phyloP scores from a whole-genome alignment of 495 filamentous ascomycete species.

The Tuber borchii region DNA sequence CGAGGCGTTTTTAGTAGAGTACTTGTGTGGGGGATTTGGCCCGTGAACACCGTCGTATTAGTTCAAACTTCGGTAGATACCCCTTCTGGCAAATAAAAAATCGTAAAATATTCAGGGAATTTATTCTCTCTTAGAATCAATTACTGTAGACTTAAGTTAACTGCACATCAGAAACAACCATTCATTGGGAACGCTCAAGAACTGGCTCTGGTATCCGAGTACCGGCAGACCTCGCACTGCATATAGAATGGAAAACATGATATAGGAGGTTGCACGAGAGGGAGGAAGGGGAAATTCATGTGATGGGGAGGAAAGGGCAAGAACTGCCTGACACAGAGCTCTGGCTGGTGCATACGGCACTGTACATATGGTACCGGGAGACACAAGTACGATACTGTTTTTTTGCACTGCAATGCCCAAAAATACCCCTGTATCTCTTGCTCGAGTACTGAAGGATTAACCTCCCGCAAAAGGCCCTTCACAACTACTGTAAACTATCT shows the following conservation, averaged over 20 bases:
- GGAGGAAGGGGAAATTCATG: background rate
- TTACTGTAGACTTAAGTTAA: too few species aligned
- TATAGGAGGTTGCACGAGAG: background rate
- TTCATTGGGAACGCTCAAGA: too few species aligned
- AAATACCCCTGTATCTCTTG: background rate
- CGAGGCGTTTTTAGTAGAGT: background rate
- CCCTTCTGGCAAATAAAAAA: too few species aligned
- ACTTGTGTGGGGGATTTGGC: too few species aligned
- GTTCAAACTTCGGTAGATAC: too few species aligned
- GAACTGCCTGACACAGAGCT: background rate
- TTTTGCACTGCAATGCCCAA: background rate
- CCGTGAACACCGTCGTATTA: too few species aligned
- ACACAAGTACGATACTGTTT: background rate
- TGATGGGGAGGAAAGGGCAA: background rate
- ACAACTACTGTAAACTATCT: slow-evolving; percentile 21
- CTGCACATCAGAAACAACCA: too few species aligned
- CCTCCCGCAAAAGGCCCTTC: background rate
- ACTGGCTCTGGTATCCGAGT: too few species aligned
- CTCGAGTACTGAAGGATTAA: background rate
- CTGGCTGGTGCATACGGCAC: background rate
- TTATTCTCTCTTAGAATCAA: too few species aligned
- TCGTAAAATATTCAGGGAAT: too few species aligned
- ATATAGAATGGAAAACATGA: background rate
- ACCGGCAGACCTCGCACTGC: background rate
- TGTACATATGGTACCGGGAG: too few species aligned